These are phyloP conservation scores for Talaromyces thailandensis DNA, from an alignment of 495 filamentous ascomycete genomes.

Conservation along the genomic window DNA sequence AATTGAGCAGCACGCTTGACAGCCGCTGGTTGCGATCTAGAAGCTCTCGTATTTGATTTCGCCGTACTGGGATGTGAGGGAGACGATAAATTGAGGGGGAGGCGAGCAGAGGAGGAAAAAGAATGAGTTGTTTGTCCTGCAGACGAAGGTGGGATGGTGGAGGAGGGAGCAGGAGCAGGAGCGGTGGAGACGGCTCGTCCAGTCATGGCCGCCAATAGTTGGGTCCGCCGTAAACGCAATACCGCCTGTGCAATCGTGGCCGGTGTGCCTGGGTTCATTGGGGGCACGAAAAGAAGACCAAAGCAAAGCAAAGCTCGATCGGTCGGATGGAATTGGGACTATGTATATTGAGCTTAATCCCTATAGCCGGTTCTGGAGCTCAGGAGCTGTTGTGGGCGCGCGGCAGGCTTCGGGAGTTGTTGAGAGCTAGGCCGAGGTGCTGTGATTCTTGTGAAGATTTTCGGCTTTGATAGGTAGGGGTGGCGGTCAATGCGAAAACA, in stretches of 20 bases:
- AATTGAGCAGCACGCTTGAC: conserved; percentile 43
- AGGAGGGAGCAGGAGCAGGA: conserved; percentile 21
- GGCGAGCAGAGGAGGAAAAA: conserved; percentile 10
- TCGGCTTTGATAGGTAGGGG: not conserved
- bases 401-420: not conserved
- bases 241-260: not conserved
- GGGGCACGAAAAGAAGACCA: not conserved
- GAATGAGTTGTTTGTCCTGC: conserved; percentile 12
- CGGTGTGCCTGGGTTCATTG: not conserved
- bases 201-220: not conserved
- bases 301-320: not conserved
- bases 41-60: not conserved
- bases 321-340: not conserved
- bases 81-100: not conserved
- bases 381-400: not conserved
- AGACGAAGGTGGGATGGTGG: conserved; percentile 15
- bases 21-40: not conserved
- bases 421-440: not conserved
- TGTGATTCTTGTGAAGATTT: not conserved
- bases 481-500: not conserved
- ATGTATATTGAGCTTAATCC: not conserved
- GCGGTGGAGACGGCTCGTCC: conserved; percentile 18
- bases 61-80: not conserved
- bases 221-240: not conserved
- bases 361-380: not conserved